Conservation (phyloP, 2,329 filamentous ascomycete genomes). For the Graphilbum fragrans region DNA sequence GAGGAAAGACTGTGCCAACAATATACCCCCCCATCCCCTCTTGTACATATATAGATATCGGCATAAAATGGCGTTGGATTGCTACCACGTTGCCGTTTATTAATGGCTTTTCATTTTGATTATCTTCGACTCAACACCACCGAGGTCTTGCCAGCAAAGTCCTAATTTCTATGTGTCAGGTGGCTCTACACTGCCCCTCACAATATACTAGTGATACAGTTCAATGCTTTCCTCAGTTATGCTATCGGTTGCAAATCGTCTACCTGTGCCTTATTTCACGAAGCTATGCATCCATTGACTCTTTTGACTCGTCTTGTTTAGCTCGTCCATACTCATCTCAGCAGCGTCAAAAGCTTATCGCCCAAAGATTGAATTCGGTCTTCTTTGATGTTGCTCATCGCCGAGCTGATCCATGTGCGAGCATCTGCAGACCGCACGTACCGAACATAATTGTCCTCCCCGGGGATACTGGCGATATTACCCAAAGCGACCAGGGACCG, state of each 20-base stretch:
- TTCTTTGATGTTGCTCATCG: conserved; percentile 31
- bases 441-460: conserved; percentile 29
- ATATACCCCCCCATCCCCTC: no score
- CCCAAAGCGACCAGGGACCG: conserved; percentile 73
- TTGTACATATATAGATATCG: not conserved
- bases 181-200: no score
- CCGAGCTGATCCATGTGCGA: conserved; percentile 21
- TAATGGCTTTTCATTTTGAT: not conserved
- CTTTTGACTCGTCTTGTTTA: not conserved
- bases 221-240: no score
- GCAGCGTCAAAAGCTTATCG: conserved; percentile 2
- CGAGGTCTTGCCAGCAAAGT: no score
- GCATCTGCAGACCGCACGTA: conserved; percentile 15
- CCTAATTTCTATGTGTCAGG: no score
- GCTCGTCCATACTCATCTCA: conserved; percentile 1
- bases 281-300: not conserved
- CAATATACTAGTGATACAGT: no score
- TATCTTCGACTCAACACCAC: no score
- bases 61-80: not conserved
- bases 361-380: conserved; percentile 26
- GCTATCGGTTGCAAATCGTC: not conserved
- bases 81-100: no score
- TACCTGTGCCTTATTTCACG: not conserved
- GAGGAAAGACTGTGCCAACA: no score
- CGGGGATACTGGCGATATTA: conserved; percentile 39